phyloP scores from a whole-genome alignment of 1,284 basidiomycete species.

The Schizophyllum amplum region DNA sequence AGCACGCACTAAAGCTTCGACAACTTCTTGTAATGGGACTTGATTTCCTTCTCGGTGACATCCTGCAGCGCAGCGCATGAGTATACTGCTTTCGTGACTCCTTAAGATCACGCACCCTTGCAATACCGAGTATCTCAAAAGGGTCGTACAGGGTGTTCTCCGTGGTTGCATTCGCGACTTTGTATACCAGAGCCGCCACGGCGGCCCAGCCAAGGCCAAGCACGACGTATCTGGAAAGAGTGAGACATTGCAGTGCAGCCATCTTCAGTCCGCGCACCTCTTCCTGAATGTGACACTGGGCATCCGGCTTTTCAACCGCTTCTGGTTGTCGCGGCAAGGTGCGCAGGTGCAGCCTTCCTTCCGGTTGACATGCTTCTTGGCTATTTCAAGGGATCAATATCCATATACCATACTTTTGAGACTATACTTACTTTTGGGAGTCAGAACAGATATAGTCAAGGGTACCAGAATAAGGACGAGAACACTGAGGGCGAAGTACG shows the following conservation, averaged over 20 bases:
- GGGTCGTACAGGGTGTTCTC: slow-evolving; percentile 86
- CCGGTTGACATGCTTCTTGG: background rate
- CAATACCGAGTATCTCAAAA: slow-evolving; percentile 88
- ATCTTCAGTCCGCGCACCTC: slow-evolving; percentile 27
- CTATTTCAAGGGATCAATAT: too few relatives aligned
- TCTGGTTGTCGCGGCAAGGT: slow-evolving; percentile 53
- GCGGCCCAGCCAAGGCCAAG: slow-evolving; percentile 71
- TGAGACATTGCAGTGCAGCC: slow-evolving; percentile 4
- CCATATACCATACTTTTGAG: too few relatives aligned
- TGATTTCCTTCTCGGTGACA: slow-evolving; percentile 84
- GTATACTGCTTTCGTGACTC: background rate
- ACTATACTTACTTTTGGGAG: slow-evolving; percentile 7
- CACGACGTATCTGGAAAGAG: slow-evolving; percentile 37
- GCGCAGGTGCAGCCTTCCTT: slow-evolving; percentile 55
- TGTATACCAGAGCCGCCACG: slow-evolving; percentile 64
- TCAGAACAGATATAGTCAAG: slow-evolving; percentile 45
- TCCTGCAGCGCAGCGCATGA: slow-evolving; percentile 30
- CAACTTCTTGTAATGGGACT: slow-evolving; percentile 94
- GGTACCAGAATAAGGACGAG: slow-evolving; percentile 77
- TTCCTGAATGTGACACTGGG: slow-evolving; percentile 34
- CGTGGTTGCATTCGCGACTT: slow-evolving; percentile 48
- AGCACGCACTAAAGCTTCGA: slow-evolving; percentile 73
- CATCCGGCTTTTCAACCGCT: slow-evolving; percentile 35
- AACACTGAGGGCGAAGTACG: slow-evolving; percentile 84
- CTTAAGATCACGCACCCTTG: slow-evolving; percentile 34